Evolutionary conservation across 495 filamentous ascomycete genomes (phyloP), one percentile per base, ranked within the genome.

Genomic region (Penicillium odoratum): DNA sequence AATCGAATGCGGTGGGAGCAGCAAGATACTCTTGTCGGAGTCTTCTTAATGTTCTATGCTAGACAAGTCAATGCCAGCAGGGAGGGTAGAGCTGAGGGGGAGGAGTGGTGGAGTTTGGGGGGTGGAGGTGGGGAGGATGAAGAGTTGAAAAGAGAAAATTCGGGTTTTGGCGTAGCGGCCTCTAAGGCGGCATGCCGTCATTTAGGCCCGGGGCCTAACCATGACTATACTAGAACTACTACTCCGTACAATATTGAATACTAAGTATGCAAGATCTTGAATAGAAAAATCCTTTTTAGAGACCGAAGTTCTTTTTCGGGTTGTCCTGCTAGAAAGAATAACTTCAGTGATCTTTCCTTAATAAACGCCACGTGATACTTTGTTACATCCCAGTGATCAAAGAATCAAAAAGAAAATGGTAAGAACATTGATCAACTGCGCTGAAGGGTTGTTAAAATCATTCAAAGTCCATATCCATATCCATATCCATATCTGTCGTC

Each of bases 11-110:
- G 51, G 18, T 30, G 31, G 51, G 46, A 40, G 51, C 15, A 45
- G 55, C 34, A 36, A 51, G 44, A 43, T 30, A 40, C 46, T 51
- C 50, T 52, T 55, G 51, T 58, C 49, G 54, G 56, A 45, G 28
- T 58, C 54, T 63, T 66, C 62, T 56, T 48, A 56, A 53, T 59
- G 56, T 70, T 62, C 60, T 62, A 61, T 75, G 76, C 77, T 80
- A 71, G 77, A 80, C 77, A 80, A 80, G 77, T 78, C 74, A 80
- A 80, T 80, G 77, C 75, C 77, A 80, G 77, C 77, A 77, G 70
- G 59, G 66, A 63, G 61, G 64, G 60, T 51, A 61, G 60, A 63
- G 67, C 63, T 64, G 68, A 73, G 65, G 71, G 62, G 62, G 69
- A 61, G 62, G 61, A 56, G 69, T 71, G 69, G 73, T 66, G 65